Conservation (phyloP, 1,139 yeast species). For the Taphrina wiesneri region DNA sequence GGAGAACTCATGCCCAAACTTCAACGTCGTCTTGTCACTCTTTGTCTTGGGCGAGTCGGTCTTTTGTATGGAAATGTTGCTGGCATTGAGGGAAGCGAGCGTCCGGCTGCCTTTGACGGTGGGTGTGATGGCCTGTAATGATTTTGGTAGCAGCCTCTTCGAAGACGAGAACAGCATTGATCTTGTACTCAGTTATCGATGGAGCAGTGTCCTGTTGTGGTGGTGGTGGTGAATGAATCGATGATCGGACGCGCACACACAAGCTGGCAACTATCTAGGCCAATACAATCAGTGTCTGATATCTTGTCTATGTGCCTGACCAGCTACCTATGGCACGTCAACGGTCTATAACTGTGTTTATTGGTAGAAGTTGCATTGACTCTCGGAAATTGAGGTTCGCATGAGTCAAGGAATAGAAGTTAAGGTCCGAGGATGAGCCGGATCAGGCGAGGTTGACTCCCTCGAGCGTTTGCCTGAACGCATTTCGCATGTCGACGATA, state of each 20-base stretch:
- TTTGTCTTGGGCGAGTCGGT: conserved; percentile 63
- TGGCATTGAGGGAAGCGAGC: conserved; percentile 56
- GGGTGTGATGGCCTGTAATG: background rate
- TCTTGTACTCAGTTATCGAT: background rate
- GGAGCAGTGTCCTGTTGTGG: too few relatives aligned
- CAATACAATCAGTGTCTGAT: too few relatives aligned
- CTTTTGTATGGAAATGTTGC: conserved; percentile 62
- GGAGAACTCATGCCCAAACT: conserved; percentile 86
- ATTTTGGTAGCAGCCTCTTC: background rate
- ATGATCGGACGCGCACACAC: too few relatives aligned
- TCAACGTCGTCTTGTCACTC: conserved; percentile 71
- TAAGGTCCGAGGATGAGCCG: background rate
- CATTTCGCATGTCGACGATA: conserved; percentile 79
- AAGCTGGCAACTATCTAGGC: too few relatives aligned
- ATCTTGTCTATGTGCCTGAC: too few relatives aligned
- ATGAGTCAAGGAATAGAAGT: conserved; percentile 1
- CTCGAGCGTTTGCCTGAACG: conserved; percentile 80
- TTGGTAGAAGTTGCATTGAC: background rate
- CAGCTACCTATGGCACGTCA: too few relatives aligned
- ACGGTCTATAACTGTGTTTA: too few relatives aligned
- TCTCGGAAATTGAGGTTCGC: background rate
- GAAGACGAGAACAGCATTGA: background rate
- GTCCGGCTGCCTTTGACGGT: background rate
- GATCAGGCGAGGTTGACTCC: background rate
- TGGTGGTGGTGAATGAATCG: too few relatives aligned